Evolutionary conservation across 257 asterid genomes (phyloP).

Genomic region (Thymus quinquecostatus): DNA sequence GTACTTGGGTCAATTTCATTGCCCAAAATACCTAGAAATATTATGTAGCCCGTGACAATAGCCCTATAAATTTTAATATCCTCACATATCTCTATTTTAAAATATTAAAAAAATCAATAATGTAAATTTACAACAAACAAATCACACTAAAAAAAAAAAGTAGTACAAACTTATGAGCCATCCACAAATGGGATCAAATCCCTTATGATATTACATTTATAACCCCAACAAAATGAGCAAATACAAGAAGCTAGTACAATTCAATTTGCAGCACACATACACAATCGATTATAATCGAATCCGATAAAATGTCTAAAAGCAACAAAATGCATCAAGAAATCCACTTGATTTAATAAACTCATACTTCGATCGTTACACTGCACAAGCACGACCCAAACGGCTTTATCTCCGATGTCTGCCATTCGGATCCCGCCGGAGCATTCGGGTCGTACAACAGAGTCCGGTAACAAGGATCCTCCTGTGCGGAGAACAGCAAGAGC

Average conservation of each 20-base stretch:
- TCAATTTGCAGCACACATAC: not conserved
- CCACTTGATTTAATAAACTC: not conserved
- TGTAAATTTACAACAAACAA: too few species aligned
- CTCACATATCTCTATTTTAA: too few species aligned
- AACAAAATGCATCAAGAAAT: not conserved
- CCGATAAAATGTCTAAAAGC: not conserved
- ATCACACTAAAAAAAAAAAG: not conserved
- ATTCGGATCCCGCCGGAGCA: slow-evolving; percentile 64
- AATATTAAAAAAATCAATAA: too few species aligned
- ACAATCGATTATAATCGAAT: not conserved
- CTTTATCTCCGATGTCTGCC: slow-evolving; percentile 63
- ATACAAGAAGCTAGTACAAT: not conserved
- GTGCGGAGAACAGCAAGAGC: slow-evolving; percentile 61
- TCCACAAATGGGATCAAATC: not conserved
- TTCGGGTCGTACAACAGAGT: slow-evolving; percentile 73
- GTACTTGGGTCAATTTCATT: too few species aligned
- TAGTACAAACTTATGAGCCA: not conserved
- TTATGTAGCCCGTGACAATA: too few species aligned
- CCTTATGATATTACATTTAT: not conserved
- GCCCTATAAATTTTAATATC: too few species aligned
- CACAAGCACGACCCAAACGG: slow-evolving; percentile 66
- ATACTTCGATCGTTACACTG: slow-evolving; percentile 71
- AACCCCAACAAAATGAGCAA: not conserved
- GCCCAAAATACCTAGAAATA: too few species aligned
- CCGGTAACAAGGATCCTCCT: slow-evolving; percentile 49